These are phyloP conservation scores for Stellera chamaejasme DNA, from an alignment of 345 rosid genomes.

Conservation along the genomic window DNA sequence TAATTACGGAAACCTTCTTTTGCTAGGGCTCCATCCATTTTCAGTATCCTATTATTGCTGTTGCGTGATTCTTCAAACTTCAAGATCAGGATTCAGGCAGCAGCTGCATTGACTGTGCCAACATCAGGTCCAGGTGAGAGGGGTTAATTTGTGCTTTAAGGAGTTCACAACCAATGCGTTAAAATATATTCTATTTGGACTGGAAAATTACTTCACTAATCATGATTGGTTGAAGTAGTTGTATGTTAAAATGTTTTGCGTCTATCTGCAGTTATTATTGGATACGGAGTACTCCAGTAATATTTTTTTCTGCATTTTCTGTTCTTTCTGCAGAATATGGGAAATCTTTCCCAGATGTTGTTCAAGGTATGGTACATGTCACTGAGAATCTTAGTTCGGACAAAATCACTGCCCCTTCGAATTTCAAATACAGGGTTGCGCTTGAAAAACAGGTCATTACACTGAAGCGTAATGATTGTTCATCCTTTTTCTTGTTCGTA, in stretches of 20 bases:
- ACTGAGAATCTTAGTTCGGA: constrained; percentile 64
- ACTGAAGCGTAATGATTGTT: neutral
- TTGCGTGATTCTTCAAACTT: constrained; percentile 89
- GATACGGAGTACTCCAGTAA: neutral
- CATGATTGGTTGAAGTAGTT: neutral
- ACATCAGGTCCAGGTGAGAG: constrained; percentile 46
- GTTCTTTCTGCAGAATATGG: constrained; percentile 59
- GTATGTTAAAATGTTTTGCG: too few relatives aligned
- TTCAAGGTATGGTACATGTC: constrained; percentile 72
- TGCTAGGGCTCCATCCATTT: constrained; percentile 87
- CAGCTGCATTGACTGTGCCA: constrained; percentile 90
- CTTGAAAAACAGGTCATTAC: constrained; percentile 76
- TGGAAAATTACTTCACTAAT: neutral
- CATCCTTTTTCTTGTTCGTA: neutral
- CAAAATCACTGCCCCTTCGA: constrained; percentile 50
- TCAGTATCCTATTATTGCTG: constrained; percentile 66
- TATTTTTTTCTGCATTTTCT: constrained; percentile 1
- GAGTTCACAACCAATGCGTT: constrained; percentile 7
- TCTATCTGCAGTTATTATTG: constrained; percentile 11
- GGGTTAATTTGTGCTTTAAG: constrained; percentile 1
- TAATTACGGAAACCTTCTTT: neutral
- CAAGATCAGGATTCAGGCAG: constrained; percentile 96
- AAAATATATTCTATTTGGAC: neutral
- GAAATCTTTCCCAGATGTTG: constrained; percentile 73
- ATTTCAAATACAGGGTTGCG: constrained; percentile 68